Evolutionary conservation across 768 basidiomycete species (phyloP).

Genomic region (Gautieria morchelliformis): DNA sequence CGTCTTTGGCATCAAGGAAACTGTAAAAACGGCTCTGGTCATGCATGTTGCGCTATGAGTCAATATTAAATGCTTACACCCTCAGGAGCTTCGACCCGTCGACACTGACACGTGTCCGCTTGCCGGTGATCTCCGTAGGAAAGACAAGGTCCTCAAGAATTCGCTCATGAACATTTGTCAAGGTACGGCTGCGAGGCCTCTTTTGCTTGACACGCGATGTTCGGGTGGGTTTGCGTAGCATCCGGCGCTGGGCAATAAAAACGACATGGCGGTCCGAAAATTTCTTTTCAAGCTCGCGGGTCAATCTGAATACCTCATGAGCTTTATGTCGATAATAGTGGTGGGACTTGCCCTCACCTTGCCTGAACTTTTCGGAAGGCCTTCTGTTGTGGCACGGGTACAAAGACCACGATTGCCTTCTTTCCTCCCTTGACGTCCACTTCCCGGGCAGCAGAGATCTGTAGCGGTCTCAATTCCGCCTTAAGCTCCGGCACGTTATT

Average conservation of each 20-base stretch:
- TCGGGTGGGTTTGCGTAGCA: slow-evolving; percentile 95
- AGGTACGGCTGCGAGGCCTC: slow-evolving; percentile 92
- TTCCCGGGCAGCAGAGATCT: slow-evolving; percentile 97
- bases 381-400: slow-evolving; percentile 94
- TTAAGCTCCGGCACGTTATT: slow-evolving; percentile 98
- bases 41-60: neutral
- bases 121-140: slow-evolving; percentile 98
- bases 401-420: slow-evolving; percentile 98
- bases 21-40: slow-evolving; percentile 32
- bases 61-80: slow-evolving; percentile 61
- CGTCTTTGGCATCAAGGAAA: slow-evolving; percentile 95
- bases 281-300: slow-evolving; percentile 99
- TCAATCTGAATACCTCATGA: slow-evolving; percentile 53
- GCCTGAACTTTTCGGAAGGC: slow-evolving; percentile 98
- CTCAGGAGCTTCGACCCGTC: slow-evolving; percentile 94
- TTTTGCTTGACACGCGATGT: slow-evolving; percentile 90
- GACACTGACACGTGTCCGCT: slow-evolving; percentile 87
- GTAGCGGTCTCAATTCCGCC: slow-evolving; percentile 86
- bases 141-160: slow-evolving; percentile 98
- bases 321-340: neutral
- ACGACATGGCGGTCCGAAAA: slow-evolving; percentile 99
- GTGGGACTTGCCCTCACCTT: slow-evolving; percentile 39
- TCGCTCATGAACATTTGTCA: slow-evolving; percentile 95
- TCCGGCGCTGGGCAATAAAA: slow-evolving; percentile 96
- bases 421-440: slow-evolving; percentile 98